Evolutionary conservation across 2,329 filamentous ascomycete species (phyloP).

Genomic region (Dactylonectria estremocensis): DNA sequence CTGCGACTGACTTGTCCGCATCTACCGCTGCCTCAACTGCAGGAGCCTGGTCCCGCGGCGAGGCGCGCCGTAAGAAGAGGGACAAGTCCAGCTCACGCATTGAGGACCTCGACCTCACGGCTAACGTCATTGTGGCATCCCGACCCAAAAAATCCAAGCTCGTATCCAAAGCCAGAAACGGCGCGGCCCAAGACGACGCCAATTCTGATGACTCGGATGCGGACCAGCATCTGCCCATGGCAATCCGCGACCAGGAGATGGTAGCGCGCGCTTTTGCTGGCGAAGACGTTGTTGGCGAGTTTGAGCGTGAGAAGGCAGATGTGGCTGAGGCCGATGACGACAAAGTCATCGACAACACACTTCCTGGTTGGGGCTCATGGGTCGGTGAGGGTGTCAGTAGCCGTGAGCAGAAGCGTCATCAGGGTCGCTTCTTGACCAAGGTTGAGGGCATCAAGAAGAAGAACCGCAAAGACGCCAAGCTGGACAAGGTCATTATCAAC

Average conservation of each 20-base stretch:
- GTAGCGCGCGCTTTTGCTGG: constrained; percentile 90
- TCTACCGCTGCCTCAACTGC: constrained; percentile 48
- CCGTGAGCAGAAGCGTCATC: constrained; percentile 75
- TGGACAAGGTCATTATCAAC: constrained; percentile 90
- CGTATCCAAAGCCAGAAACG: constrained; percentile 37
- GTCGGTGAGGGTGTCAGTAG: constrained; percentile 85
- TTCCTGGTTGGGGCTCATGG: constrained; percentile 97
- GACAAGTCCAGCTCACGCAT: constrained; percentile 48
- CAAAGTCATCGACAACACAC: constrained; percentile 84
- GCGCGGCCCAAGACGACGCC: constrained; percentile 49
- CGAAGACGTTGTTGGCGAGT: constrained; percentile 86
- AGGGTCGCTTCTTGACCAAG: constrained; percentile 75
- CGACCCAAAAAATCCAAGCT: constrained; percentile 50
- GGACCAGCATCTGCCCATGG: constrained; percentile 68
- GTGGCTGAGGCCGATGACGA: constrained; percentile 84
- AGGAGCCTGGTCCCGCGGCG: constrained; percentile 61
- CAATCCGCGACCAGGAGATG: constrained; percentile 75
- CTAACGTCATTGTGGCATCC: constrained; percentile 52
- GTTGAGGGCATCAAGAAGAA: constrained; percentile 81
- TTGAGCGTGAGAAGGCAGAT: constrained; percentile 84
- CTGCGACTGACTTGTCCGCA: constrained; percentile 31
- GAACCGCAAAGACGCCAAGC: constrained; percentile 85
- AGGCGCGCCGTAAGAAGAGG: constrained; percentile 58
- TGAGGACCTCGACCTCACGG: constrained; percentile 59
- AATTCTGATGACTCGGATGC: constrained; percentile 60